Evolutionary conservation across 306 rosid genomes (phyloP).

Genomic region (Corylus avellana): DNA sequence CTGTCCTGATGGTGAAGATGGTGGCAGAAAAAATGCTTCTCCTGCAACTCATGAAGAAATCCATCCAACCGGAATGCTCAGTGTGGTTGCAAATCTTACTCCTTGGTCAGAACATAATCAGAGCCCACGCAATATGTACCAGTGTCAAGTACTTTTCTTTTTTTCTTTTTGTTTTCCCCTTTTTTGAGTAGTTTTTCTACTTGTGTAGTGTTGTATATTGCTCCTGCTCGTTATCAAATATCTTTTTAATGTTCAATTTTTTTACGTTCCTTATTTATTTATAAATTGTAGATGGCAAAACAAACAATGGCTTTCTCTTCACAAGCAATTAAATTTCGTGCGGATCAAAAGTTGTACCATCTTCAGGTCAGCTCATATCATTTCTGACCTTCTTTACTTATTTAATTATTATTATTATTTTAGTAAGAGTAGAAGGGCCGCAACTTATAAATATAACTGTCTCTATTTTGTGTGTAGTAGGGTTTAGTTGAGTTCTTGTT

Average conservation of each 20-base stretch:
- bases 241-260: constrained; percentile 15
- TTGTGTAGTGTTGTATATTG: constrained; percentile 8
- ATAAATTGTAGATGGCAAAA: constrained; percentile 79
- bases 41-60: constrained; percentile 98
- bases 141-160: constrained; percentile 75
- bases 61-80: constrained; percentile 95
- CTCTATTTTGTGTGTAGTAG: background rate
- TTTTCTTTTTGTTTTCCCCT: background rate
- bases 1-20: constrained; percentile 95
- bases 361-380: constrained; percentile 69
- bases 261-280: constrained; percentile 21
- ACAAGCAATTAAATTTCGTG: constrained; percentile 79
- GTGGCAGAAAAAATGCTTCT: constrained; percentile 76
- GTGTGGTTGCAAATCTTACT: constrained; percentile 92
- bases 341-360: constrained; percentile 92
- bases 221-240: constrained; percentile 3
- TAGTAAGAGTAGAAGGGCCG: background rate
- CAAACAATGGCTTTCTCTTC: constrained; percentile 95
- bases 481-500: background rate
- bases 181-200: background rate
- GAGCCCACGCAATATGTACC: constrained; percentile 98
- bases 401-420: background rate
- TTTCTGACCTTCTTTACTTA: background rate
- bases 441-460: background rate
- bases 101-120: constrained; percentile 99